Conservation (phyloP, 805 yeast species). For the Danielia reshetovae region DNA sequence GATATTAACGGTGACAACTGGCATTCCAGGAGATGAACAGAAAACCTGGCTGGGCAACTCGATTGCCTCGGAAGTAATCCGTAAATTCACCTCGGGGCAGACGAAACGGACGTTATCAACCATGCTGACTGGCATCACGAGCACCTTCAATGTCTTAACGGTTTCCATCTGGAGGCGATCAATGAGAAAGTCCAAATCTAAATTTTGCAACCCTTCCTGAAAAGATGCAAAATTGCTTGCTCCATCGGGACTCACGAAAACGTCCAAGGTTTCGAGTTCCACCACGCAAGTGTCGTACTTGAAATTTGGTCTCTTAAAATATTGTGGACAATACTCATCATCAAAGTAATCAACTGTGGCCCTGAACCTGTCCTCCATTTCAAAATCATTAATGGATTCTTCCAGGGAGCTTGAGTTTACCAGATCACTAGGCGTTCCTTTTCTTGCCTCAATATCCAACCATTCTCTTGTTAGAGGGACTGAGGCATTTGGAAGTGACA, state of each 20-base stretch:
- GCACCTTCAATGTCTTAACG: conserved; percentile 38
- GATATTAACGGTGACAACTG: conserved; percentile 25
- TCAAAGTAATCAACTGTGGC: conserved; percentile 19
- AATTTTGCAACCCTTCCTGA: conserved; percentile 27
- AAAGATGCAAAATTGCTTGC: conserved; percentile 37
- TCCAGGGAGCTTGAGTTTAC: neutral
- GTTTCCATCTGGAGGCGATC: conserved; percentile 65
- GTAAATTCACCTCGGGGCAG: conserved; percentile 41
- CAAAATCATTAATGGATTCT: conserved; percentile 4
- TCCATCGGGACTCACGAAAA: conserved; percentile 44
- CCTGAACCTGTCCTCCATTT: conserved; percentile 6
- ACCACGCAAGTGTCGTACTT: conserved; percentile 54
- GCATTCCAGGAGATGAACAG: conserved; percentile 26
- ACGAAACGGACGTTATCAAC: conserved; percentile 45
- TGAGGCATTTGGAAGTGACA: conserved; percentile 61
- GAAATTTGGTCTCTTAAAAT: conserved; percentile 31
- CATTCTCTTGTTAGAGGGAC: conserved; percentile 48
- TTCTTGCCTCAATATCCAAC: conserved; percentile 1
- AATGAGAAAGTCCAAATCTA: conserved; percentile 46
- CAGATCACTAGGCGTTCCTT: conserved; percentile 1
- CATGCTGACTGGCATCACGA: conserved; percentile 28
- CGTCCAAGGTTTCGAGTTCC: conserved; percentile 50
- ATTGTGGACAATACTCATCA: conserved; percentile 29
- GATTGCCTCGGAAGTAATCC: conserved; percentile 31
- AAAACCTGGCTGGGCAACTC: conserved; percentile 17